Conservation (phyloP, 2,329 filamentous ascomycete genomes). For the Cercospora nicotianae region DNA sequence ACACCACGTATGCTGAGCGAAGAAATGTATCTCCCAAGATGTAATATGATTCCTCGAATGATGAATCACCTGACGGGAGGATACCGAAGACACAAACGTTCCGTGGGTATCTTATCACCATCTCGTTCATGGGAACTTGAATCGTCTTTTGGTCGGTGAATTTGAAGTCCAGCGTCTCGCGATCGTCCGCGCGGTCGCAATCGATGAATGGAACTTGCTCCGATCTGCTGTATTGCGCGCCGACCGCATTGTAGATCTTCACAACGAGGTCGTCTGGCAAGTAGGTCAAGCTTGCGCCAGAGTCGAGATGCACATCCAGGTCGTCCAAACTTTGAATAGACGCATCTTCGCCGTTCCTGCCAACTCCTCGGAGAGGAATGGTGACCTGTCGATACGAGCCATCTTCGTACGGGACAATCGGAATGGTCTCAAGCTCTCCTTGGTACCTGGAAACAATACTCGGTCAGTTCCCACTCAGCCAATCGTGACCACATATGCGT, state of each 20-base stretch:
- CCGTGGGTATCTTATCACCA: slow-evolving; percentile 49
- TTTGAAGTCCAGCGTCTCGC: slow-evolving; percentile 55
- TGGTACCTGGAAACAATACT: slow-evolving; percentile 46
- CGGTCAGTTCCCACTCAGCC: neutral
- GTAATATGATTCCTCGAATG: slow-evolving; percentile 49
- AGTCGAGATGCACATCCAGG: slow-evolving; percentile 58
- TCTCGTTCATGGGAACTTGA: slow-evolving; percentile 55
- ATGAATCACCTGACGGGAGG: slow-evolving; percentile 44
- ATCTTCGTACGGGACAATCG: slow-evolving; percentile 52
- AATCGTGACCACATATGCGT: neutral
- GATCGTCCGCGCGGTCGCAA: slow-evolving; percentile 42
- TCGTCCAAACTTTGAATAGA: slow-evolving; percentile 43
- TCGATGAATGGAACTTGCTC: slow-evolving; percentile 36
- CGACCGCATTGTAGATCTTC: slow-evolving; percentile 43
- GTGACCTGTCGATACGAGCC: slow-evolving; percentile 54
- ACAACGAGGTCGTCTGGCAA: slow-evolving; percentile 61
- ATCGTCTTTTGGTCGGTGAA: slow-evolving; percentile 56
- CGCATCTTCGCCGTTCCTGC: slow-evolving; percentile 44
- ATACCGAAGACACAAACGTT: slow-evolving; percentile 15
- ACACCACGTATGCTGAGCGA: slow-evolving; percentile 64
- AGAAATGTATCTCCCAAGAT: slow-evolving; percentile 64
- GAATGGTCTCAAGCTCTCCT: slow-evolving; percentile 62
- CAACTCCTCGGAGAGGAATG: slow-evolving; percentile 52
- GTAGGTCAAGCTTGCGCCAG: slow-evolving; percentile 70
- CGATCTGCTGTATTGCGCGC: slow-evolving; percentile 43